Percentiles rank a stretch among this genome's conserved stretches.
Evolutionary conservation across 2,329 filamentous ascomycete species (phyloP).

Genomic region (Cercospora sp.): DNA sequence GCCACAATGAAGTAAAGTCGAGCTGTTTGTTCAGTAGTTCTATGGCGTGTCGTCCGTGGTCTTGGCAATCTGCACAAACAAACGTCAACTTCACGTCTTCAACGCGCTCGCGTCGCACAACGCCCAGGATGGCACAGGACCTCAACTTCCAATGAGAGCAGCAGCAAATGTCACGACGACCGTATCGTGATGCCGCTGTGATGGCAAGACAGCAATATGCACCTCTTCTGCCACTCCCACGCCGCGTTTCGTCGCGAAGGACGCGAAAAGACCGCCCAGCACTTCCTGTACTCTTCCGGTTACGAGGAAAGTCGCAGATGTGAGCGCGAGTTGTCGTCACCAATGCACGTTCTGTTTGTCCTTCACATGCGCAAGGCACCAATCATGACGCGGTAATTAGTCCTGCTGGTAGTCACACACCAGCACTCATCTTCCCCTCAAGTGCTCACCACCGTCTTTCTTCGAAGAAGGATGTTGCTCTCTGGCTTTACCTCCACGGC

Average conservation of each 20-base stretch:
- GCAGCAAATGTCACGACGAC: background rate
- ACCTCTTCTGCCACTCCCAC: background rate
- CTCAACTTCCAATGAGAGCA: background rate
- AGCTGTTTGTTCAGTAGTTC: too few relatives aligned
- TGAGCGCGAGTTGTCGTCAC: constrained; percentile 1
- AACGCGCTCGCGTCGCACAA: background rate
- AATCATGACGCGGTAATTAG: background rate
- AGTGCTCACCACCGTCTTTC: background rate
- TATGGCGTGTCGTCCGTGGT: background rate
- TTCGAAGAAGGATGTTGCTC: background rate
- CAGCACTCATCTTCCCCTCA: background rate
- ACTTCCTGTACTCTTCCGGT: background rate
- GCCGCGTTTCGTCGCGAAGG: background rate
- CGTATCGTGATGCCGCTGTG: background rate
- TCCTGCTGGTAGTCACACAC: background rate
- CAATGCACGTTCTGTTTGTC: background rate
- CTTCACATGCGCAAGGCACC: background rate
- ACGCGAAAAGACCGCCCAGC: background rate
- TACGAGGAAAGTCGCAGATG: background rate
- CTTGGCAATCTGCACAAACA: background rate
- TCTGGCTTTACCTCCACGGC: background rate
- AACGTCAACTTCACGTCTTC: constrained; percentile 7
- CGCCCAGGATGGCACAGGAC: background rate
- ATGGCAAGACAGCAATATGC: background rate
- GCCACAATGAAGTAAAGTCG: too few relatives aligned